Evolutionary conservation across 768 basidiomycete genomes (phyloP), one percentile per base, ranked within the genome.

Genomic region (Termitomyces eurrhizus): DNA sequence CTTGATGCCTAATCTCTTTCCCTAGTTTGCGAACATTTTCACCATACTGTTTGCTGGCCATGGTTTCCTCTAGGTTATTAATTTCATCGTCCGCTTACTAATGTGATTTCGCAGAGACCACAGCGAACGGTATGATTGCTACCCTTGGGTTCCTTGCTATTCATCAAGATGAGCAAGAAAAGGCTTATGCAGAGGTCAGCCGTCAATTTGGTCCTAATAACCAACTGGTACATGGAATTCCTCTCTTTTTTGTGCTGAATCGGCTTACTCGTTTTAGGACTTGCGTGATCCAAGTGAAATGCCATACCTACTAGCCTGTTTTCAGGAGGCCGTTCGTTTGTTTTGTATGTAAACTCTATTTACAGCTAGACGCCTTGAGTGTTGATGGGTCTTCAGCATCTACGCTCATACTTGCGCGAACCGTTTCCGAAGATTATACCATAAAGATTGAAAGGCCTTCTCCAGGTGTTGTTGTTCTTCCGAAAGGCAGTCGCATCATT

Each of bases 71-170:
- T 37, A 37, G n/a, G 13, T 7, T 4, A 18, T 33, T 16, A 16
- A n/a, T 14, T 49, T 2, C 14, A 9, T 13, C 4, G 24, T 39
- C 8, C 42, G 12, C 24, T 61, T 32, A 35, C 37, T 58, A 6
- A 49, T 49, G 16, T 18, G 35, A 36, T 18, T 26, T 26, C 56
- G 26, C 56, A 80, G 81, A 83, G 70, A 84, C 81, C 2, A 82
- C 82, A 1, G 81, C 83, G 1, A 75, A 79, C 60, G 75, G 75
- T 0, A 72, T 85, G 1, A 77, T 80, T 0, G 82, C 75, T 11
- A 77, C 80, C 0, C 65, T 85, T 11, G 82, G 74, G 0, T 76
- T 77, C 65, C 69, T 86, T 18, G 74, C 79, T 1, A 58, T 81
- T 12, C 62, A 82, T 65, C 72, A 77, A 6, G 77, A 80, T 13